Base-by-base conservation (phyloP, 2,329 filamentous ascomycete genomes). In the Trichoderma cornu-damae region DNA sequence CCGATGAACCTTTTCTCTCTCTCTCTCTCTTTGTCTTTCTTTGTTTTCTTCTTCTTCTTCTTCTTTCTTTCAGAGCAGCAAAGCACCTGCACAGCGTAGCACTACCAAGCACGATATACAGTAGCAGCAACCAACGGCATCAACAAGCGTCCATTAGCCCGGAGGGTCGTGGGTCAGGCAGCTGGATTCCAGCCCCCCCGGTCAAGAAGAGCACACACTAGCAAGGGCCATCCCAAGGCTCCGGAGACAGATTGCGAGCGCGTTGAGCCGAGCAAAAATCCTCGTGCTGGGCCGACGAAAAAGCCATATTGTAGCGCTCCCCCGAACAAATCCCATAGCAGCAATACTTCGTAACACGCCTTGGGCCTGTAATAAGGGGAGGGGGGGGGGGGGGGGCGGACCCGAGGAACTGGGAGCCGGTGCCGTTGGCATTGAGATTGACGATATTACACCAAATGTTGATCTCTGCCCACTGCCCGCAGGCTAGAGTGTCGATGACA, bases 181-280 rank as follows among this genome's bases (percentile, higher is more conserved):
- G 18, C 34, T 35, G 38, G 40, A 47, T 34, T 46, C n/a, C 35
- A 28, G 38, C 42, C 51, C 51, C 42, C 51, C 51, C 38, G 38
- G 42, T 32, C 30, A 20, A 24, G n/a, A n/a, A n/a, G n/a, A n/a
- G n/a, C n/a, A 9, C 11, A 22, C 42, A 47, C 52, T 55, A 55
- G 52, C 52, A 55, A 42, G 52, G 52, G 42, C 52, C 6, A 47
- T 47, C 52, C 52, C 52, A 55, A 47, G 16, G 30, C 52, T 26
- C 42, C 52, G 52, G 52, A 55, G 52, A 35, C 50, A 37, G 40
- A 46, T 28, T 30, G 28, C 28, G 6, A 7, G 28, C 28, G 28
- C 44, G 8, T 22, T 30, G 2, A 34, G 44, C 44, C 28, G 18
- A 12, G 11, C 9, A 20, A n/a, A n/a, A n/a, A 52, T 52, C 16